Evolutionary conservation across 768 basidiomycete species (phyloP).

Genomic region (Psilocybe azurescens): DNA sequence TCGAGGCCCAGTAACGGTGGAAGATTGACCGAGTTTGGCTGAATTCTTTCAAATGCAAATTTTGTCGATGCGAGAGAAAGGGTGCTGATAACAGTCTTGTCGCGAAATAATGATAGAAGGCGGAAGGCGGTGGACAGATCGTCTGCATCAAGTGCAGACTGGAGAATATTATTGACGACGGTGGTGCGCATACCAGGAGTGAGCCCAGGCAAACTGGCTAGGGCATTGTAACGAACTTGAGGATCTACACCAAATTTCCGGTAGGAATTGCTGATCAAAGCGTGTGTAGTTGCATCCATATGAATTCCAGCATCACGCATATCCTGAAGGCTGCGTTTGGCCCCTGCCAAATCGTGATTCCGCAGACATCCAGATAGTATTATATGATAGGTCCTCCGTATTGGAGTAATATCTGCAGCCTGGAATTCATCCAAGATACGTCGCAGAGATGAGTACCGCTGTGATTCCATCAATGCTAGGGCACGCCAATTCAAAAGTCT

Average conservation of each 20-base stretch:
- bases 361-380: slow-evolving; percentile 71
- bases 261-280: slow-evolving; percentile 61
- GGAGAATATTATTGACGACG: slow-evolving; percentile 74
- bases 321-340: slow-evolving; percentile 52
- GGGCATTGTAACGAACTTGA: slow-evolving; percentile 55
- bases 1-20: slow-evolving; percentile 6
- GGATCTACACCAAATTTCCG: slow-evolving; percentile 62
- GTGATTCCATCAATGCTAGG: slow-evolving; percentile 61
- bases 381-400: slow-evolving; percentile 70
- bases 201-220: slow-evolving; percentile 50
- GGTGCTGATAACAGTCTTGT: slow-evolving; percentile 26
- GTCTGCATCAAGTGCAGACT: slow-evolving; percentile 58
- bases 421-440: slow-evolving; percentile 56
- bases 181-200: slow-evolving; percentile 46
- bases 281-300: slow-evolving; percentile 62
- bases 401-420: slow-evolving; percentile 49
- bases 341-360: slow-evolving; percentile 65
- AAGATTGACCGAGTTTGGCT: neutral
- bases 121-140: slow-evolving; percentile 53
- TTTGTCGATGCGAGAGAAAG: slow-evolving; percentile 24
- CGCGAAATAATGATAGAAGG: slow-evolving; percentile 55
- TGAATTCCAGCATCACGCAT: slow-evolving; percentile 66
- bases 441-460: slow-evolving; percentile 51
- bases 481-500: slow-evolving; percentile 76
- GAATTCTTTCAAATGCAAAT: neutral